Percentiles rank a stretch among this genome's conserved stretches.
Conservation (phyloP, 208 protist genomes). For the Crithidia thermophila region DNA sequence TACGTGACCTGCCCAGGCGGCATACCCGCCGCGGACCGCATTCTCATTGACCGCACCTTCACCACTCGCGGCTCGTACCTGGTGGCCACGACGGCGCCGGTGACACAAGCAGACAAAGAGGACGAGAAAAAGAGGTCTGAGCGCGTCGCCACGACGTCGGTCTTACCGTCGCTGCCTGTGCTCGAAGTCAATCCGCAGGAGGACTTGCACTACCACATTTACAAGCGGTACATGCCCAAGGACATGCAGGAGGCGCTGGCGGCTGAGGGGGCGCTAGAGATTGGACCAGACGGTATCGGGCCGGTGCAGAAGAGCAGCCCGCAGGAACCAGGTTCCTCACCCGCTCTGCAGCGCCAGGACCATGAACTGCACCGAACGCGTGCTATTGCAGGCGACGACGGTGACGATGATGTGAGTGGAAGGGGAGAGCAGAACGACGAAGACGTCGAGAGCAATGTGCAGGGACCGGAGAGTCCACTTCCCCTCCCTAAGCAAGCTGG, state of each 20-base stretch:
- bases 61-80: constrained; percentile 39
- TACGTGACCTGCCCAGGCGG: constrained; percentile 29
- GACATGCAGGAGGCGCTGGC: constrained; percentile 30
- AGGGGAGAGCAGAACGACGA: not conserved
- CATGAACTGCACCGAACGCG: no score
- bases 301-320: not conserved
- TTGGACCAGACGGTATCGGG: constrained; percentile 10
- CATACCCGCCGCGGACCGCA: constrained; percentile 32
- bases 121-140: no score
- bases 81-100: constrained; percentile 2
- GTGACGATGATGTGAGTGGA: constrained; percentile 5
- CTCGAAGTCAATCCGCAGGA: constrained; percentile 28
- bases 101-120: no score
- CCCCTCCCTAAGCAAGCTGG: no score
- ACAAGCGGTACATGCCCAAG: constrained; percentile 40
- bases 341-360: not conserved
- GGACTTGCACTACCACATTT: constrained; percentile 48
- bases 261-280: constrained; percentile 17
- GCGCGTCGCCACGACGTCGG: no score
- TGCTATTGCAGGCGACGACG: not conserved
- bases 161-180: not conserved
- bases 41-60: constrained; percentile 61
- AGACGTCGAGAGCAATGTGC: not conserved
- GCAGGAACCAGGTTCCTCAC: not conserved
- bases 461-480: not conserved